Conservation (phyloP, 2,329 filamentous ascomycete species). For the Allantophomopsis lycopodina region DNA sequence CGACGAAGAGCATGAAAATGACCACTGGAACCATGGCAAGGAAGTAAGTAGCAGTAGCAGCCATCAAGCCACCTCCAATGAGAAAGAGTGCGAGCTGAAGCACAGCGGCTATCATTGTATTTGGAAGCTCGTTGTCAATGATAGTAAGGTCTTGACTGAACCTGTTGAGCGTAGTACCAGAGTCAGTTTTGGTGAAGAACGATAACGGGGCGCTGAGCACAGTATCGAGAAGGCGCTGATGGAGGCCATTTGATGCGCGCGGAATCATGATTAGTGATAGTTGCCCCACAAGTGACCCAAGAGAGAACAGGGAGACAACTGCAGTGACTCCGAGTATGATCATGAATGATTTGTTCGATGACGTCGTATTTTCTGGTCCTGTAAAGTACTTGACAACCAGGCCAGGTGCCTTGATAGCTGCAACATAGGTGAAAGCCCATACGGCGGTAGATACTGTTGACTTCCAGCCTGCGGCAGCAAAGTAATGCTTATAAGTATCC, state of each 20-base stretch:
- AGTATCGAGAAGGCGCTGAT: neutral
- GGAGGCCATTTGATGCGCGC: neutral
- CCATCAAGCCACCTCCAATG: slow-evolving; percentile 21
- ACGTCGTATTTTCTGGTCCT: slow-evolving; percentile 8
- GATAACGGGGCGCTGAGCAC: neutral
- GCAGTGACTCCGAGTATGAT: neutral
- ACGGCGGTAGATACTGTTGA: no score
- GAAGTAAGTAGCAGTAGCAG: slow-evolving; percentile 14
- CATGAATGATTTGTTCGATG: slow-evolving; percentile 4
- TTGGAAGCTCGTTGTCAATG: slow-evolving; percentile 14
- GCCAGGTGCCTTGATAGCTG: no score
- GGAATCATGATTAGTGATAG: slow-evolving; percentile 36
- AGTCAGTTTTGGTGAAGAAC: slow-evolving; percentile 5
- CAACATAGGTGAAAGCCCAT: no score
- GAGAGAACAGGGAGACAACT: slow-evolving; percentile 1
- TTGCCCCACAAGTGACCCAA: slow-evolving; percentile 12
- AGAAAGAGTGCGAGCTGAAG: slow-evolving; percentile 14
- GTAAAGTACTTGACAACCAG: slow-evolving; percentile 17
- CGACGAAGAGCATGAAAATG: slow-evolving; percentile 5
- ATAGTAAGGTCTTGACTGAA: slow-evolving; percentile 14
- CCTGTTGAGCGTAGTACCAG: slow-evolving; percentile 9
- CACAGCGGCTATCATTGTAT: slow-evolving; percentile 18
- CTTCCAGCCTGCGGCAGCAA: slow-evolving; percentile 12
- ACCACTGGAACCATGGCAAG: slow-evolving; percentile 9
- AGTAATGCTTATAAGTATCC: slow-evolving; percentile 14